These are phyloP conservation scores for Strobilomyces confusus DNA, from an alignment of 768 basidiomycete genomes.

Conservation along the genomic window DNA sequence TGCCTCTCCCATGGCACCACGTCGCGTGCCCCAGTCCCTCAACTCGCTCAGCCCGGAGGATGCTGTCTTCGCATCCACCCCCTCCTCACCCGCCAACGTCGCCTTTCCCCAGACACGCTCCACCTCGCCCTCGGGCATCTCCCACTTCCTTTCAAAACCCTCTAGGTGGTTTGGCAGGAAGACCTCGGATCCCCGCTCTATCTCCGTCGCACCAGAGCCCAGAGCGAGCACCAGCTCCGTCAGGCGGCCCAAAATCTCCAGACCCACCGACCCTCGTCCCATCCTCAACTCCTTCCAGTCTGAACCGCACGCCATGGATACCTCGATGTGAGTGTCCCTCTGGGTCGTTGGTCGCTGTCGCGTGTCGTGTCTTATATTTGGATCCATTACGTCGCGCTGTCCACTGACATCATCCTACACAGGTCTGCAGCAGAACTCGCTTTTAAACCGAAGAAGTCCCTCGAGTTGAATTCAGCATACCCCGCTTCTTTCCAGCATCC, in stretches of 20 bases:
- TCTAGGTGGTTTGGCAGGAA: conserved; percentile 71
- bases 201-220: conserved; percentile 40
- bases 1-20: conserved; percentile 41
- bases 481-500: conserved; percentile 31
- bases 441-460: conserved; percentile 39
- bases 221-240: conserved; percentile 45
- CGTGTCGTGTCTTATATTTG: background rate
- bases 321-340: conserved; percentile 46
- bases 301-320: conserved; percentile 47
- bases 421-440: conserved; percentile 71
- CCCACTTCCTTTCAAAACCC: conserved; percentile 62
- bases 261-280: conserved; percentile 78
- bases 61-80: conserved; percentile 18
- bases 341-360: background rate
- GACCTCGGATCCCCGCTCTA: conserved; percentile 47
- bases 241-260: conserved; percentile 77
- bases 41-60: conserved; percentile 41
- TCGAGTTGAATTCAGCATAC: conserved; percentile 37
- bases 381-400: conserved; percentile 6
- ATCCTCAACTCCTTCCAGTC: conserved; percentile 46
- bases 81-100: conserved; percentile 34
- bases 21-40: conserved; percentile 40
- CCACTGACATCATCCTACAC: conserved; percentile 2
- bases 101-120: conserved; percentile 49
- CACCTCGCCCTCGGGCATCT: conserved; percentile 59